These are phyloP conservation scores for Kwoniella botswanensis DNA, from an alignment of 768 basidiomycete genomes.

Conservation along the genomic window DNA sequence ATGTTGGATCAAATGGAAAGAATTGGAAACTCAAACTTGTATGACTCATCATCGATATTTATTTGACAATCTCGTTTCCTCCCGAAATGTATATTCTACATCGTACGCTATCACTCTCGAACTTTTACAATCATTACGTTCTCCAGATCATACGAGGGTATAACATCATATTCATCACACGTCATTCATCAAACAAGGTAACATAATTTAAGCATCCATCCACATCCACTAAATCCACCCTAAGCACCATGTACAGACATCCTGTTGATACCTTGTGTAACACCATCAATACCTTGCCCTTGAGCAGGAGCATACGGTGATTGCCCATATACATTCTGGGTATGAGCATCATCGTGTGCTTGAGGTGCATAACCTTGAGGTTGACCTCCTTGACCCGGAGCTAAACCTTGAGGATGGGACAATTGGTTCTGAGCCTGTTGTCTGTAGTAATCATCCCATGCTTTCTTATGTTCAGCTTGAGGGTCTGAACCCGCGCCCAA, in stretches of 20 bases:
- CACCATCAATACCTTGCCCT: slow-evolving; percentile 31
- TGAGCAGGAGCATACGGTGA: slow-evolving; percentile 22
- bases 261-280: slow-evolving; percentile 36
- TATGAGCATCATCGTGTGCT: slow-evolving; percentile 5
- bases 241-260: slow-evolving; percentile 45
- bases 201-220: neutral
- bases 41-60: too few relatives aligned
- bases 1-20: too few relatives aligned
- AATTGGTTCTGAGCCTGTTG: slow-evolving; percentile 56
- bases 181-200: neutral
- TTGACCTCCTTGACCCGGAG: slow-evolving; percentile 11
- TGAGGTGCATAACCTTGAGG: slow-evolving; percentile 5
- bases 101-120: too few relatives aligned
- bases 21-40: too few relatives aligned
- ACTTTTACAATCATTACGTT: too few relatives aligned
- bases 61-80: too few relatives aligned
- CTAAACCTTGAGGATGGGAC: slow-evolving; percentile 37
- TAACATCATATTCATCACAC: neutral
- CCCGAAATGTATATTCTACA: too few relatives aligned
- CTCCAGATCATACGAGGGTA: neutral
- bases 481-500: slow-evolving; percentile 52
- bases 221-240: neutral
- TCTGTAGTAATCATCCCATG: slow-evolving; percentile 53
- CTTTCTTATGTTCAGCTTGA: slow-evolving; percentile 54
- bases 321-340: slow-evolving; percentile 28